phyloP scores from a whole-genome alignment of 257 asterid genomes.

The Nicotiana noctiflora region DNA sequence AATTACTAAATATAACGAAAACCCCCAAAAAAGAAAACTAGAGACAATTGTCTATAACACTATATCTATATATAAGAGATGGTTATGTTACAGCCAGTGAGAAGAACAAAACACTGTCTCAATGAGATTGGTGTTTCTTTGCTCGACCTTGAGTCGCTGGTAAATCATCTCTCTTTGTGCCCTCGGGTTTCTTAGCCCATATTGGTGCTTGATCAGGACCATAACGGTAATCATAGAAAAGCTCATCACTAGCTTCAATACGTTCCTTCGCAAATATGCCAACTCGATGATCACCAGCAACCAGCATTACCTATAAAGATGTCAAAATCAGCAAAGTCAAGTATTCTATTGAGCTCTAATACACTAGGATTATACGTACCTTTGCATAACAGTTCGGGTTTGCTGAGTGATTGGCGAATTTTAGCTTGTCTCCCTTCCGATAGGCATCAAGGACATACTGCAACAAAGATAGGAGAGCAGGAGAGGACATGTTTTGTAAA shows the following conservation, averaged over 20 bases:
- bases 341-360: not conserved
- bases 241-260: conserved; percentile 78
- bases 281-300: conserved; percentile 98
- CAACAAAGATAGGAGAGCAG: conserved; percentile 12
- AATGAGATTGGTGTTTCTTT: conserved; percentile 83
- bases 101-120: conserved; percentile 7
- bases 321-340: conserved; percentile 6
- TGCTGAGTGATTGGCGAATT: conserved; percentile 94
- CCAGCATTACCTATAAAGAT: conserved; percentile 62
- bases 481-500: not conserved
- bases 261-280: conserved; percentile 88
- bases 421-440: conserved; percentile 94
- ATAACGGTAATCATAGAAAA: conserved; percentile 86
- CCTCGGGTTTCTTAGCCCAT: conserved; percentile 82
- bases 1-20: not conserved
- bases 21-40: not conserved
- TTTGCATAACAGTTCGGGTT: conserved; percentile 89
- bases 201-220: conserved; percentile 90
- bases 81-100: not conserved
- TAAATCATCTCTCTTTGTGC: conserved; percentile 54
- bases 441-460: conserved; percentile 95
- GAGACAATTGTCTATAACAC: not conserved
- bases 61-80: not conserved
- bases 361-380: conserved; percentile 36
- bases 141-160: conserved; percentile 62